phyloP scores from a whole-genome alignment of 768 basidiomycete genomes.

The Calocera viscosa region DNA sequence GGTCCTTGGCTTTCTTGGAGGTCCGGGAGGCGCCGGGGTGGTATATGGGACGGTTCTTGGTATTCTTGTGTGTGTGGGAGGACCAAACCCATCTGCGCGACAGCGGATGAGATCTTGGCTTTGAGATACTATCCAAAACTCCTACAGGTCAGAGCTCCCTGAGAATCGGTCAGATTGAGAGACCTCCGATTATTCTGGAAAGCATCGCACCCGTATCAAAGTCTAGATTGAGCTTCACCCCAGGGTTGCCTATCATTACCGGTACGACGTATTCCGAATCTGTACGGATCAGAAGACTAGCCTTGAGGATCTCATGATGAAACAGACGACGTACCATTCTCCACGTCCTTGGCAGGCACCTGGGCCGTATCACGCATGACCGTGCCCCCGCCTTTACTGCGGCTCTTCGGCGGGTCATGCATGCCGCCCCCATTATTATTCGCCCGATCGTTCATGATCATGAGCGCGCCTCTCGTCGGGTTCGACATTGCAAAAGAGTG shows the following conservation, averaged over 20 bases:
- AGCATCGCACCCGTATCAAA: slow-evolving; percentile 21
- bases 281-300: not conserved
- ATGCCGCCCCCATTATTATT: not conserved
- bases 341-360: slow-evolving; percentile 23
- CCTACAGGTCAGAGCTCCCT: slow-evolving; percentile 12
- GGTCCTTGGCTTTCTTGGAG: slow-evolving; percentile 15
- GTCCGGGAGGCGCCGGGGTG: slow-evolving; percentile 22
- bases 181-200: not conserved
- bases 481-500: not conserved
- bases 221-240: slow-evolving; percentile 29
- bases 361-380: slow-evolving; percentile 11
- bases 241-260: slow-evolving; percentile 32
- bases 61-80: slow-evolving; percentile 15
- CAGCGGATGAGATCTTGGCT: not conserved
- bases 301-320: no score
- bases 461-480: not conserved
- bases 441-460: slow-evolving; percentile 2
- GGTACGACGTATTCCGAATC: slow-evolving; percentile 32
- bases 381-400: not conserved
- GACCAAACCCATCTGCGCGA: not conserved
- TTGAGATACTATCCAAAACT: no score
- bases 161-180: slow-evolving; percentile 13
- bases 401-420: not conserved
- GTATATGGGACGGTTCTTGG: slow-evolving; percentile 16
- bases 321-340: slow-evolving; percentile 17